A percentile compares a stretch with the other conserved stretches of the same genome.
These are phyloP conservation scores for Sordariomycetes sp. DNA, from an alignment of 2,329 filamentous ascomycete species.

Conservation along the genomic window DNA sequence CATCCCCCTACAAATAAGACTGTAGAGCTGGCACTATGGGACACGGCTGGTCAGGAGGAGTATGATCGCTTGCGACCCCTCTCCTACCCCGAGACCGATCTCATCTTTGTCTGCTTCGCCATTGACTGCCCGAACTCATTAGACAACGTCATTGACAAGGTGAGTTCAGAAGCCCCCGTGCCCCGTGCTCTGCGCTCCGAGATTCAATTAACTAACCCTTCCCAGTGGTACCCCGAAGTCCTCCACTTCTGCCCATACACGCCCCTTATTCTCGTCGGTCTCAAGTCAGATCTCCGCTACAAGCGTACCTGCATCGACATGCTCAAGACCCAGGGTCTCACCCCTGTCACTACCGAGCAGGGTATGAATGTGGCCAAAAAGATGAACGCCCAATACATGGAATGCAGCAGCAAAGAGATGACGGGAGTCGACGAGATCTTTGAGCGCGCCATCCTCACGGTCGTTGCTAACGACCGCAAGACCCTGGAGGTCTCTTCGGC, in stretches of 20 bases:
- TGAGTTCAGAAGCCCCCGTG: conserved; percentile 24
- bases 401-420: conserved; percentile 98
- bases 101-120: conserved; percentile 97
- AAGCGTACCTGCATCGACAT: conserved; percentile 98
- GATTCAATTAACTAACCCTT: conserved; percentile 1
- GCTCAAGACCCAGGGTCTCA: conserved; percentile 94
- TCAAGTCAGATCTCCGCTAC: conserved; percentile 92
- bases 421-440: conserved; percentile 94
- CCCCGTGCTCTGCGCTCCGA: not conserved
- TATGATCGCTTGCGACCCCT: conserved; percentile 93
- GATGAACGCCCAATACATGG: conserved; percentile 94
- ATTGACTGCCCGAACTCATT: conserved; percentile 98
- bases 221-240: conserved; percentile 96
- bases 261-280: conserved; percentile 85
- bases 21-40: conserved; percentile 94
- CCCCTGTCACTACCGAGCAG: conserved; percentile 86
- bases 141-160: conserved; percentile 98
- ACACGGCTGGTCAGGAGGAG: conserved; percentile 96
- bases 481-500: conserved; percentile 44
- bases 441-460: conserved; percentile 79
- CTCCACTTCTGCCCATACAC: conserved; percentile 98
- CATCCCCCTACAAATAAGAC: conserved; percentile 85
- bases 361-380: conserved; percentile 79
- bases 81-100: conserved; percentile 95
- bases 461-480: conserved; percentile 71